Percentiles rank a stretch among this genome's conserved stretches.
Evolutionary conservation across 1,284 basidiomycete genomes (phyloP).

Genomic region (Vanrija humicola): DNA sequence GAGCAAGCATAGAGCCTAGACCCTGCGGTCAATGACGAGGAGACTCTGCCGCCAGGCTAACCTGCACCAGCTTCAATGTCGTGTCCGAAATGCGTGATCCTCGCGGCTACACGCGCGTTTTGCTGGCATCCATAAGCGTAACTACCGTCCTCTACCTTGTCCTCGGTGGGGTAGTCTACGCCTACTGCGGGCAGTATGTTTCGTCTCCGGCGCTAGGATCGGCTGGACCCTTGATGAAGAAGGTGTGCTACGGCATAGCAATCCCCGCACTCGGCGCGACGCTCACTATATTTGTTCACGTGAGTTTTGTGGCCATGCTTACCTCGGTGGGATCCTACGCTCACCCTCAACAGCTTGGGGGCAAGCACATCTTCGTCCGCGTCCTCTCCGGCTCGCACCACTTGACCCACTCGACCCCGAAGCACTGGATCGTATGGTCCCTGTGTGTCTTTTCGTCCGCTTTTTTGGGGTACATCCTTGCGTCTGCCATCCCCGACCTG

Average conservation of each 20-base stretch:
- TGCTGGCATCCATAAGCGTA: slow-evolving; percentile 30
- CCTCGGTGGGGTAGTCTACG: slow-evolving; percentile 26
- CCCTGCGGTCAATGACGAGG: no score
- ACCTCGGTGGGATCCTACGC: slow-evolving; percentile 8
- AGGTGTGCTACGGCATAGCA: slow-evolving; percentile 46
- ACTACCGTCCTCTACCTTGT: slow-evolving; percentile 39
- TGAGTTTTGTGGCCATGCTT: slow-evolving; percentile 51
- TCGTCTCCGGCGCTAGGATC: slow-evolving; percentile 44
- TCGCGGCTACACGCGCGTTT: slow-evolving; percentile 25
- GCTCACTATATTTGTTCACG: slow-evolving; percentile 25
- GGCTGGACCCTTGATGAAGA: slow-evolving; percentile 45
- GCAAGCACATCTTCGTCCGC: slow-evolving; percentile 37
- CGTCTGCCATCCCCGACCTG: slow-evolving; percentile 30
- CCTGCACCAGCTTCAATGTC: slow-evolving; percentile 21
- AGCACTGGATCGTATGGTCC: slow-evolving; percentile 36
- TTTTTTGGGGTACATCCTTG: slow-evolving; percentile 33
- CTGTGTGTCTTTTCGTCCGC: slow-evolving; percentile 18
- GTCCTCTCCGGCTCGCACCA: slow-evolving; percentile 28
- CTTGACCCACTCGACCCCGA: slow-evolving; percentile 23
- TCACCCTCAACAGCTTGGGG: slow-evolving; percentile 27
- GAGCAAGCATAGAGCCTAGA: no score
- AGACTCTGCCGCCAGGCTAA: slow-evolving; percentile 11
- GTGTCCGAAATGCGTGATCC: slow-evolving; percentile 35
- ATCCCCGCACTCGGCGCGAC: slow-evolving; percentile 34
- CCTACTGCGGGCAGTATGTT: slow-evolving; percentile 44